Evolutionary conservation across 108 stramenopile genomes (phyloP), one percentile per base, ranked within the genome.

Genomic region (Pseudonitzschia multiseries): DNA sequence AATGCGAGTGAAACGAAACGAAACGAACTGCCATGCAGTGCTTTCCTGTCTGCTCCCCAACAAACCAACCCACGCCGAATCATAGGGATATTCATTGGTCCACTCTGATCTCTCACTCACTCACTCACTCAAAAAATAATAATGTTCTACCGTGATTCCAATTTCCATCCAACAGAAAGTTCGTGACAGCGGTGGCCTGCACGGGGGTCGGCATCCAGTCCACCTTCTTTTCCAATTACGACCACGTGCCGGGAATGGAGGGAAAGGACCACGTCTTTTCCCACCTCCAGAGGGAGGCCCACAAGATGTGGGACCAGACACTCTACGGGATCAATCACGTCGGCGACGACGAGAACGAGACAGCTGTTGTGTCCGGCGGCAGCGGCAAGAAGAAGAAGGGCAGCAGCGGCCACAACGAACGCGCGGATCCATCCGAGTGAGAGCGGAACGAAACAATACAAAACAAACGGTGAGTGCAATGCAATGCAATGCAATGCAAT

Each of bases 181-280:
- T 79, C 21, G 15, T 74, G 0, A 74, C 79, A 12, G 64, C 61
- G 0, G 17, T 79, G 17, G 66, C 73, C 4, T 62, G 61, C 31
- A 62, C 65, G 2, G 73, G 51, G 6, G 69, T 56, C 29, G 68
- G 57, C 12, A 42, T 79, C 3, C 73, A 79, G 50, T 61, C 65
- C 21, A 48, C 73, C 0, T 79, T 79, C 68, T 70, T 79, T 70
- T 50, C 79, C 21, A 60, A 79, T 3, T 79, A 74, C 50, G 56
- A 79, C 15, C 21, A 57, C 21, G 46, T 79, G 4, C 65, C 71
- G 20, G 79, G 79, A n/a, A 68, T 61, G 48, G 73, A 74, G 63
- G 79, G 79, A 13, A 33, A 74, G 62, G 63, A 63, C 10, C 79
- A 79, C 41, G 44, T 79, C 17, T 79, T 79, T 74, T 54, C 73